These are phyloP conservation scores for Botrytis pseudocinerea DNA, from an alignment of 2,329 filamentous ascomycete genomes.

Conservation along the genomic window DNA sequence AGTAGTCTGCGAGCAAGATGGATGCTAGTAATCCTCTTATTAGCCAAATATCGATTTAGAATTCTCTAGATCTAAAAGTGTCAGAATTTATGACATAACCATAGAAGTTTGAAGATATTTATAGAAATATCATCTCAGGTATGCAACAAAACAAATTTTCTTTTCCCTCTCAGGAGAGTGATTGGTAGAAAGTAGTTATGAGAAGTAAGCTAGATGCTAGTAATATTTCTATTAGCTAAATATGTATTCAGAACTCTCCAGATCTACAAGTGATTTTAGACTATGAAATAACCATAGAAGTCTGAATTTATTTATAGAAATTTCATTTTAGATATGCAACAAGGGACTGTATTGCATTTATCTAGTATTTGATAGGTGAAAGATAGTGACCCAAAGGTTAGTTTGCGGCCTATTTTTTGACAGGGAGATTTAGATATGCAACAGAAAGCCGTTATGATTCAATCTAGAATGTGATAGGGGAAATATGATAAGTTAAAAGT, in stretches of 20 bases:
- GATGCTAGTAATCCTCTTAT: too few relatives aligned
- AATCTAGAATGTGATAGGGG: background rate
- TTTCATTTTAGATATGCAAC: background rate
- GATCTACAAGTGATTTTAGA: too few relatives aligned
- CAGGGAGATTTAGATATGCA: background rate
- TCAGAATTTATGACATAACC: too few relatives aligned
- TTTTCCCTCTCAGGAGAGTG: too few relatives aligned
- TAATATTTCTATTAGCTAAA: too few relatives aligned
- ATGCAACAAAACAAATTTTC: background rate
- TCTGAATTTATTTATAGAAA: background rate
- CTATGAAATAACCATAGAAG: too few relatives aligned
- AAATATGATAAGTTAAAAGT: background rate
- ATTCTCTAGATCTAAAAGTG: too few relatives aligned
- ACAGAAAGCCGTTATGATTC: background rate
- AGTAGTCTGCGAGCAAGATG: too few relatives aligned
- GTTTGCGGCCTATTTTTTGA: background rate
- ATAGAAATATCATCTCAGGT: background rate
- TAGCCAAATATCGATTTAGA: too few relatives aligned
- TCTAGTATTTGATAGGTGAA: background rate
- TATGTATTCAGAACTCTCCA: too few relatives aligned
- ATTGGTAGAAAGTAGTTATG: too few relatives aligned
- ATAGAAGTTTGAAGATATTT: background rate
- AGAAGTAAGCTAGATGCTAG: too few relatives aligned
- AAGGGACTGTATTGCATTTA: background rate
- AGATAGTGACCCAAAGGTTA: background rate